A percentile compares a stretch with the other conserved stretches of the same genome.
Conservation (phyloP, 495 filamentous ascomycete genomes). For the Aspergillus heteromorphus region DNA sequence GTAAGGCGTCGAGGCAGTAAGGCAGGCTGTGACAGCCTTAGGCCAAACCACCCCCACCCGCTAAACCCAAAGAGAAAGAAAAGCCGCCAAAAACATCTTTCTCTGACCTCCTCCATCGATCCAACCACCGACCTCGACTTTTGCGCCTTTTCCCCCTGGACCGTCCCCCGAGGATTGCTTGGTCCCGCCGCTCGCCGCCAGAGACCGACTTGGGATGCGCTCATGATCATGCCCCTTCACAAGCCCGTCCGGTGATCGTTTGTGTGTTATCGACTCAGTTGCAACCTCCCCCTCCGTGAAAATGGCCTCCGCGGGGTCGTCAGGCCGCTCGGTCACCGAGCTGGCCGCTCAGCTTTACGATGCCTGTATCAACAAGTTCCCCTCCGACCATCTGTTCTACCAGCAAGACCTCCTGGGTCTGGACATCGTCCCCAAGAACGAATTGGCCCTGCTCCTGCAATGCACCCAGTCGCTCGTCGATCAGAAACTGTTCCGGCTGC, state of each 20-base stretch:
- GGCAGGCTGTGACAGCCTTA: too few species aligned
- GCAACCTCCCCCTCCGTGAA: slow-evolving; percentile 11
- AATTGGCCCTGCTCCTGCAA: slow-evolving; percentile 51
- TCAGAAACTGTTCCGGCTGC: slow-evolving; percentile 62
- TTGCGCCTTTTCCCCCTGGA: neutral
- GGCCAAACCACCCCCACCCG: too few species aligned
- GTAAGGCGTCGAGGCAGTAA: neutral
- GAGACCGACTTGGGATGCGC: slow-evolving; percentile 6
- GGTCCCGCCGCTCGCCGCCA: neutral
- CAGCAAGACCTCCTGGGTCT: slow-evolving; percentile 63
- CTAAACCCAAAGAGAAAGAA: slow-evolving; percentile 26
- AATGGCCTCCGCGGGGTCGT: slow-evolving; percentile 34
- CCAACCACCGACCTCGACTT: neutral
- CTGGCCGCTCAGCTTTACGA: slow-evolving; percentile 44
- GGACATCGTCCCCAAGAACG: slow-evolving; percentile 54
- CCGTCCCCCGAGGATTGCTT: neutral
- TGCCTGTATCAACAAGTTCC: slow-evolving; percentile 33
- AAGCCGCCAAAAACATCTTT: slow-evolving; percentile 31
- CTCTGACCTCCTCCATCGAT: slow-evolving; percentile 16
- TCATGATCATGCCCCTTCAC: slow-evolving; percentile 28
- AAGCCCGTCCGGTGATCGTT: slow-evolving; percentile 19
- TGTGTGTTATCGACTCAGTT: slow-evolving; percentile 11
- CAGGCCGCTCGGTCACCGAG: slow-evolving; percentile 27
- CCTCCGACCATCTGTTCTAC: slow-evolving; percentile 51
- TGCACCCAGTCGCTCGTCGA: slow-evolving; percentile 58